Evolutionary conservation across 345 rosid species (phyloP), one percentile per base, ranked within the genome.

Genomic region (Eucalyptus curtisii): DNA sequence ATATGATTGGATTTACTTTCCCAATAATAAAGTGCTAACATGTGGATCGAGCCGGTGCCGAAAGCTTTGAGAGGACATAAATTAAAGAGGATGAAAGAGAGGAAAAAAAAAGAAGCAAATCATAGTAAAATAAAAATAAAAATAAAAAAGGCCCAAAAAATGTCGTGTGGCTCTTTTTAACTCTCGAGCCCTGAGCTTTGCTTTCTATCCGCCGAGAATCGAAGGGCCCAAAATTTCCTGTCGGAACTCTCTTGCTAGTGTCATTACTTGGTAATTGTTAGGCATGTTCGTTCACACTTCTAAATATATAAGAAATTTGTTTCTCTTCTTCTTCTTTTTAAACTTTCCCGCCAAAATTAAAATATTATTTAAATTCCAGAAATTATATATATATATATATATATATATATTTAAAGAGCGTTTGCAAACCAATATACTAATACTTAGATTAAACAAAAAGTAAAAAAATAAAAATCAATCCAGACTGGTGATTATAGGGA

Each of bases 161-260:
- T 76, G 84, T 76, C 24, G 30, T 76, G 84, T 40, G 84, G 84
- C 84, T 76, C 82, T 76, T 64, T 61, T 76, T 40, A 37, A 37
- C 84, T 76, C 84, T 76, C 47, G 84, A 76, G 84, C 84, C 84
- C 47, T 76, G 84, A 22, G 84, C 84, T 76, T 76, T 20, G 84
- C 84, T 76, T 76, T 76, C 82, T 40, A 20, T 40, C 84, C 84
- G 47, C 84, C 84, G 84, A 76, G 27, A 76, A 76, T 10, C 84
- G 47, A 22, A 76, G 84, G 47, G 84, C 84, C 84, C 84, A 40
- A 40, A 76, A 76, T 76, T 76, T 40, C 30, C 24, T 76, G 84
- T 76, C 84, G 84, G 84, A 11, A 40, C 84, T 40, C 47, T 20
- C 84, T 76, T 22, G 7, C 42, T 37, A 11, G 47, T 1, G 47